A percentile compares a stretch with the other conserved stretches of the same genome.
Conservation (phyloP, 2,329 filamentous ascomycete genomes). For the Ambrosiella xylebori region DNA sequence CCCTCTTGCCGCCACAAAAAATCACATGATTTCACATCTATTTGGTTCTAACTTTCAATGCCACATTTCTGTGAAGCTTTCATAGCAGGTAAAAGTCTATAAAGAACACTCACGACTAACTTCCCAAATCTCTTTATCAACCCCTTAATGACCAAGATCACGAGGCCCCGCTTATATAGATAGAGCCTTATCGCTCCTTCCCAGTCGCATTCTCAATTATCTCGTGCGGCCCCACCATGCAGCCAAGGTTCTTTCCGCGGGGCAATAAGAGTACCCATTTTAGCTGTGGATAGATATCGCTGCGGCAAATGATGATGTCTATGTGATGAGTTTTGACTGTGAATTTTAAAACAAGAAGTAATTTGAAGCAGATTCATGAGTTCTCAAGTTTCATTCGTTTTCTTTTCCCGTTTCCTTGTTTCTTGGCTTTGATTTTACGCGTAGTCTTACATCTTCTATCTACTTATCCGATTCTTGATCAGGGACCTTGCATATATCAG, state of each 20-base stretch:
- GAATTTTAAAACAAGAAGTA: background rate
- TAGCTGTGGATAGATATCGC: background rate
- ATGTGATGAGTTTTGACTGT: background rate
- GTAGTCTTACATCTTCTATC: background rate
- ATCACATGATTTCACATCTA: background rate
- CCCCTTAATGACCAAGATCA: too few relatives aligned
- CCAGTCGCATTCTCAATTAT: background rate
- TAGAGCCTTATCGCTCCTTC: background rate
- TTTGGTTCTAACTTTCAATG: background rate
- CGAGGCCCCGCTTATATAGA: background rate
- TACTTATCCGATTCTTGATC: background rate
- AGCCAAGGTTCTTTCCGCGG: slow-evolving; percentile 3
- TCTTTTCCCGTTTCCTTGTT: background rate
- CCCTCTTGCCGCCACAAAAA: background rate
- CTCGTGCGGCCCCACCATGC: background rate
- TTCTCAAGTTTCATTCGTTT: background rate
- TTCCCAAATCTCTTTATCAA: too few relatives aligned
- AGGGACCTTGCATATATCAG: background rate
- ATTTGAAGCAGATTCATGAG: background rate
- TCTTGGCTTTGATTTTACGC: background rate
- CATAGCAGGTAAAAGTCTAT: background rate
- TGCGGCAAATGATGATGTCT: background rate
- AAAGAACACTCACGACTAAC: too few relatives aligned
- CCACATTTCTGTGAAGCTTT: background rate
- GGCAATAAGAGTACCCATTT: background rate